Evolutionary conservation across 371 early-diverging fungal species (phyloP), one percentile per base, ranked within the genome.

Genomic region (Blakeslea trispora): DNA sequence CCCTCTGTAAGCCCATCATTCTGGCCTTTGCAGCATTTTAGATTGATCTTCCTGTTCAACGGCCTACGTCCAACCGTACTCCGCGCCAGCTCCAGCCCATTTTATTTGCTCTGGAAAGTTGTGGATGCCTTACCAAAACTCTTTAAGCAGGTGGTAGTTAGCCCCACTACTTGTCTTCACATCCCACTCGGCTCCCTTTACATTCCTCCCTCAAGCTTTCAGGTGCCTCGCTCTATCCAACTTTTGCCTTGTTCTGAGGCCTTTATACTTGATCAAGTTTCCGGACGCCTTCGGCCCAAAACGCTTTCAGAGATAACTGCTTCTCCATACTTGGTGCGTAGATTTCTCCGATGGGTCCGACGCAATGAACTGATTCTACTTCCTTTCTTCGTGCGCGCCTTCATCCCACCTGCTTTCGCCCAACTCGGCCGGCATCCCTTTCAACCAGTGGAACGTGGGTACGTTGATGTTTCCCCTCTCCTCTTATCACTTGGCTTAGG

Each of bases 381-480:
- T n/a, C 2, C n/a, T 19, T 44, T 44, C 19, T 21, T 44, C 11
- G 21, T 44, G n/a, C 44, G 44, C 11, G 19, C 44, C 10, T 44
- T 44, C 19, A 44, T 44, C 21, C 44, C 44, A 18, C 18, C 44
- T 18, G 10, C 11, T 18, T 44, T 18, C 19, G 44, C 44, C 10
- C n/a, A n/a, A 5, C 11, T 18, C 10, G 21, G n/a, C 19, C n/a
- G 19, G 10, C 10, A 44, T 44, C 21, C 44, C 21, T 44, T 44
- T 19, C 10, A 44, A 21, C 19, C 44, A 19, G 21, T 19, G 10
- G 18, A 19, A 15, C 3, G 8, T 7, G 19, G 21, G n/a, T n/a
- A 19, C 21, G 19, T 44, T 44, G 44, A 44, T 44, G 44, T 21
- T 10, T n/a, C n/a, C 19, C 44, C 44, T 44, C 21, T 44, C 21